These are phyloP conservation scores for Coemansia furcata DNA, from an alignment of 192 early-diverging fungal genomes.

Conservation along the genomic window DNA sequence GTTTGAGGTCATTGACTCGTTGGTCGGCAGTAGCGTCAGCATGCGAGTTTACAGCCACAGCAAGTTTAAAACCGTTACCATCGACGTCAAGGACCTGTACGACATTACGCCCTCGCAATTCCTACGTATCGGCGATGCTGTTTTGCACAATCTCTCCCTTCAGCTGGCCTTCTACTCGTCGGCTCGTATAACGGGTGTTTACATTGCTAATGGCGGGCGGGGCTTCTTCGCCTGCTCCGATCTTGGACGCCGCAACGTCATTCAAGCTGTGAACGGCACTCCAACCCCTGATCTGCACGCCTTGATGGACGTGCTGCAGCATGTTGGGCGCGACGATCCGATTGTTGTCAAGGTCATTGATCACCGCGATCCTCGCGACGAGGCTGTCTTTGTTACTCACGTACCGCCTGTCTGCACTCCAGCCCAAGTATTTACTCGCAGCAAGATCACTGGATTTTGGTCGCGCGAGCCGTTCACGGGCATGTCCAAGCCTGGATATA, in stretches of 20 bases:
- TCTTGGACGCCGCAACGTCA: conserved; percentile 3
- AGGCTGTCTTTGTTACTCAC: conserved; percentile 73
- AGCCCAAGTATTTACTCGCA: conserved; percentile 21
- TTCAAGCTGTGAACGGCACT: conserved; percentile 15
- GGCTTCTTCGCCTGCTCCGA: not conserved
- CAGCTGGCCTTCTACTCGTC: conserved; percentile 56
- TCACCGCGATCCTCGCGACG: conserved; percentile 45
- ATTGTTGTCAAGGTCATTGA: conserved; percentile 22
- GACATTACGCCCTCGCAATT: conserved; percentile 76
- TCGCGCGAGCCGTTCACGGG: conserved; percentile 17
- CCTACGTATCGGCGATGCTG: conserved; percentile 75
- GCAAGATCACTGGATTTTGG: conserved; percentile 35
- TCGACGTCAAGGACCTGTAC: conserved; percentile 66
- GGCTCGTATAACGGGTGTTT: conserved; percentile 23
- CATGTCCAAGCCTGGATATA: not conserved
- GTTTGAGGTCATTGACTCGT: conserved; percentile 59
- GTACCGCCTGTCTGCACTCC: conserved; percentile 5
- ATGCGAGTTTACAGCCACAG: conserved; percentile 61
- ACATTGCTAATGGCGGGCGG: not conserved
- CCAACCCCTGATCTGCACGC: conserved; percentile 20
- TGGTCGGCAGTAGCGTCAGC: conserved; percentile 49
- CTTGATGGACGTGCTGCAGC: conserved; percentile 16
- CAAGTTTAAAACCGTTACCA: conserved; percentile 34
- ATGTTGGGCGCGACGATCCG: conserved; percentile 8
- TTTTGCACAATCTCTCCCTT: conserved; percentile 68